Percentiles rank a stretch among this genome's conserved stretches.
Conservation (phyloP, 2,329 filamentous ascomycete species). For the Ceratocystis colombiana region DNA sequence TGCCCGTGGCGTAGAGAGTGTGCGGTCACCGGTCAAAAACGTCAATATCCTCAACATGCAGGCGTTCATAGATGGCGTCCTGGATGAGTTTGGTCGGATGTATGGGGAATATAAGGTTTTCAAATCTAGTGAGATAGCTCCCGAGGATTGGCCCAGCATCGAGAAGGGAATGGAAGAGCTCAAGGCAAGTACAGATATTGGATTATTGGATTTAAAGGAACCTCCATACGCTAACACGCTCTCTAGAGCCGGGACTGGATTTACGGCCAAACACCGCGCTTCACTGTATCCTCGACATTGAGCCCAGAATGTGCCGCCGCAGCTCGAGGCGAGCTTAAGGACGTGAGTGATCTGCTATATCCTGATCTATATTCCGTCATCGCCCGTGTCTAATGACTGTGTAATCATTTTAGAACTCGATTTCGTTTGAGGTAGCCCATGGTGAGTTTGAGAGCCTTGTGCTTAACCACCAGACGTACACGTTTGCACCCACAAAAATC, state of each 20-base stretch:
- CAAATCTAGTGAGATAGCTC: constrained; percentile 43
- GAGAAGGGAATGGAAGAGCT: constrained; percentile 53
- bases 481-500: constrained; percentile 16
- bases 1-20: constrained; percentile 81
- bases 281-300: constrained; percentile 56
- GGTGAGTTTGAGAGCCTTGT: constrained; percentile 33
- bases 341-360: constrained; percentile 33
- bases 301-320: constrained; percentile 49
- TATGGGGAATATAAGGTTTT: constrained; percentile 43
- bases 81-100: constrained; percentile 55
- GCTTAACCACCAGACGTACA: constrained; percentile 27
- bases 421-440: constrained; percentile 34
- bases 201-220: not conserved
- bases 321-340: constrained; percentile 41
- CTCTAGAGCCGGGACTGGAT: constrained; percentile 59
- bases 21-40: constrained; percentile 75
- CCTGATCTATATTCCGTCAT: not conserved
- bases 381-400: not conserved
- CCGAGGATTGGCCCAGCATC: constrained; percentile 41
- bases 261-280: constrained; percentile 76
- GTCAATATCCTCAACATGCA: constrained; percentile 44
- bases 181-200: constrained; percentile 37
- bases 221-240: constrained; percentile 29
- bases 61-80: constrained; percentile 46
- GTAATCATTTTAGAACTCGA: constrained; percentile 26